These are phyloP conservation scores for Ustilago loliicola DNA, from an alignment of 1,284 basidiomycete genomes.

Conservation along the genomic window DNA sequence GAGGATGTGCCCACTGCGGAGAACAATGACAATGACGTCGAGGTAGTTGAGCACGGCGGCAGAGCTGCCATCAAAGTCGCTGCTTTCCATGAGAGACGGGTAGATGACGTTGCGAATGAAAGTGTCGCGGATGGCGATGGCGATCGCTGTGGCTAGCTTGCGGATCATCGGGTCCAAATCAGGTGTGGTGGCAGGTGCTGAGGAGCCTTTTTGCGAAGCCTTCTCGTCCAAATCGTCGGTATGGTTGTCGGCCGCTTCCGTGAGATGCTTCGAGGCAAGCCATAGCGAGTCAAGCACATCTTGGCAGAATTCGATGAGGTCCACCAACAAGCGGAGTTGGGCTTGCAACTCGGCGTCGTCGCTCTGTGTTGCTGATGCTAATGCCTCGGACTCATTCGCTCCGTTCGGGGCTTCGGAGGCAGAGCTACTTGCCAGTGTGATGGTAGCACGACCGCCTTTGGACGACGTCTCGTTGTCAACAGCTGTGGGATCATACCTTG, in stretches of 20 bases:
- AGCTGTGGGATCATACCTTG: slow-evolving; percentile 37
- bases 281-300: slow-evolving; percentile 75
- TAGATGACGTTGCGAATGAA: slow-evolving; percentile 94
- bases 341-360: slow-evolving; percentile 79
- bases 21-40: slow-evolving; percentile 73
- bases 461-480: slow-evolving; percentile 15
- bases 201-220: not conserved
- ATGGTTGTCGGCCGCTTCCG: slow-evolving; percentile 5
- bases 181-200: not conserved
- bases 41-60: slow-evolving; percentile 98
- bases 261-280: slow-evolving; percentile 32
- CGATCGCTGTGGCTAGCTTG: slow-evolving; percentile 47
- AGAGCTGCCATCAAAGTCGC: slow-evolving; percentile 89
- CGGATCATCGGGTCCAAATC: slow-evolving; percentile 40
- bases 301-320: slow-evolving; percentile 90
- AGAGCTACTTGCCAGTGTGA: slow-evolving; percentile 46
- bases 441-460: slow-evolving; percentile 11
- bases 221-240: slow-evolving; percentile 23
- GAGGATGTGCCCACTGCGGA: slow-evolving; percentile 57
- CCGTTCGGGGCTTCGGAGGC: slow-evolving; percentile 11
- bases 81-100: slow-evolving; percentile 92
- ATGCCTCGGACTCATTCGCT: slow-evolving; percentile 16
- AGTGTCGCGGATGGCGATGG: slow-evolving; percentile 79
- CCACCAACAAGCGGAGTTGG: slow-evolving; percentile 88
- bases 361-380: slow-evolving; percentile 71